A percentile compares a stretch with the other conserved stretches of the same genome.
phyloP scores from a whole-genome alignment of 2,329 filamentous ascomycete species.

The Erysiphe neolycopersici region DNA sequence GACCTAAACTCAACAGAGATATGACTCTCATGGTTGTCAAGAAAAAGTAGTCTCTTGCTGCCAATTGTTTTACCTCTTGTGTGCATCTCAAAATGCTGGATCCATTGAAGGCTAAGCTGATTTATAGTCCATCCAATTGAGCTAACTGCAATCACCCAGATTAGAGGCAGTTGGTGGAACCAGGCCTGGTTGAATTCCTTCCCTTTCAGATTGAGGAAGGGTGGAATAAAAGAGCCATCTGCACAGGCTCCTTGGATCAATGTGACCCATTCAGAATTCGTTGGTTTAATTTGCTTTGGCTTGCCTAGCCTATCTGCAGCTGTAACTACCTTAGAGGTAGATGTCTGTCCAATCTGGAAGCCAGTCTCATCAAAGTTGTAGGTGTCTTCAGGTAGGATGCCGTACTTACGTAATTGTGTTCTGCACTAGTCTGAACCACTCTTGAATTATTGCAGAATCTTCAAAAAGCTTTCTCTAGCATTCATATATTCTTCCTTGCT shows the following conservation, averaged over 20 bases:
- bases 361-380: too few species aligned
- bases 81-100: background rate
- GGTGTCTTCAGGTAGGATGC: too few species aligned
- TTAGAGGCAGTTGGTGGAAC: background rate
- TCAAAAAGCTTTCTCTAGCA: background rate
- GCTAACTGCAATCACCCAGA: background rate
- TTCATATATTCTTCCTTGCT: background rate
- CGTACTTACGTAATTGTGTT: background rate
- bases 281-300: background rate
- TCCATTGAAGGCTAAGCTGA: background rate
- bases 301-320: too few species aligned
- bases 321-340: too few species aligned
- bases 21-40: background rate
- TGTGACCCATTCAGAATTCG: background rate
- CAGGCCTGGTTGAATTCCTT: background rate
- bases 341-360: too few species aligned
- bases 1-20: background rate
- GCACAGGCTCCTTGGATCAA: background rate
- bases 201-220: background rate
- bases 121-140: background rate
- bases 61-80: background rate
- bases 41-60: background rate
- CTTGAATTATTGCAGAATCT: too few species aligned
- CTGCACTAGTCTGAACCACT: too few species aligned
- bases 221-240: background rate